Evolutionary conservation across 805 yeast species (phyloP).

Genomic region (Ogataea ramenticola): DNA sequence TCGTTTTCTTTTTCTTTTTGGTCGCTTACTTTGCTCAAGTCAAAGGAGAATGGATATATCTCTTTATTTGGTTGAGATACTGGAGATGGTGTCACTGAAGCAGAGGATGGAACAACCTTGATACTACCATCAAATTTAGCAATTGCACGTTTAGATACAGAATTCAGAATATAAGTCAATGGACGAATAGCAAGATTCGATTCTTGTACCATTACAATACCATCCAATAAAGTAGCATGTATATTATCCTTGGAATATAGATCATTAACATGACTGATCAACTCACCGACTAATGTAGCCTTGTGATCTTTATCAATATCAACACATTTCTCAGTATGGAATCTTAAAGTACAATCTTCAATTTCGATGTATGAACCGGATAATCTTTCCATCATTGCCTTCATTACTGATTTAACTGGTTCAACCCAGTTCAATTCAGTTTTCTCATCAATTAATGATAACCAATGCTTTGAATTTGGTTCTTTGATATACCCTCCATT

Average conservation of each 20-base stretch:
- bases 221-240: constrained; percentile 70
- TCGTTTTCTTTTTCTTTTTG: constrained; percentile 7
- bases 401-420: constrained; percentile 46
- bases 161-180: constrained; percentile 41
- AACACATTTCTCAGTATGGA: constrained; percentile 65
- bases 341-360: constrained; percentile 69
- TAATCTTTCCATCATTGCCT: constrained; percentile 62
- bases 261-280: constrained; percentile 78
- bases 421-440: constrained; percentile 53
- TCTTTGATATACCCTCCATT: constrained; percentile 75
- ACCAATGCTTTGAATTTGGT: constrained; percentile 49
- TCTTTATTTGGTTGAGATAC: constrained; percentile 10
- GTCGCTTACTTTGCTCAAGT: no score
- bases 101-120: constrained; percentile 14
- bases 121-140: constrained; percentile 10
- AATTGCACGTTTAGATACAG: constrained; percentile 19
- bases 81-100: constrained; percentile 8
- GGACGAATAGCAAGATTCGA: constrained; percentile 51
- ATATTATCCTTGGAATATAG: constrained; percentile 54
- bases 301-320: constrained; percentile 58
- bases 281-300: constrained; percentile 68
- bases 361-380: constrained; percentile 71
- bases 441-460: constrained; percentile 46
- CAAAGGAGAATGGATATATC: no score
- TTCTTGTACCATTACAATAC: constrained; percentile 67